Conservation (phyloP, 352 stramenopile species). For the Plasmopara halstedii region DNA sequence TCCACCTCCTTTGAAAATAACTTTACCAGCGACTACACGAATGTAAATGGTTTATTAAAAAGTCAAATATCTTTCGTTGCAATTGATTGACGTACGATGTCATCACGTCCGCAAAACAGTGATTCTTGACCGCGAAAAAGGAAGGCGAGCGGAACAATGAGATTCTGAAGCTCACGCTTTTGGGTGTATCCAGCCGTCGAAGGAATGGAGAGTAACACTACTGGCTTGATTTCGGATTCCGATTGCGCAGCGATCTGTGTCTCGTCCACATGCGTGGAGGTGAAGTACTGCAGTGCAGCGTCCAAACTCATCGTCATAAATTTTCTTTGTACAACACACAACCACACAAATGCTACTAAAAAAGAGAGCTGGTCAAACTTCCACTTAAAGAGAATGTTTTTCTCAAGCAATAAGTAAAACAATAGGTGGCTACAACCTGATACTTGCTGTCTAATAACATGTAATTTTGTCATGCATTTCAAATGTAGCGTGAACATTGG, state of each 20-base stretch:
- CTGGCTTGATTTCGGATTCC: slow-evolving; percentile 5
- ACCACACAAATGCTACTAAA: no score
- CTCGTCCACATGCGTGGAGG: background rate
- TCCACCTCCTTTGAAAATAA: slow-evolving; percentile 22
- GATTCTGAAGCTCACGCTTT: slow-evolving; percentile 29
- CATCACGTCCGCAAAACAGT: slow-evolving; percentile 27
- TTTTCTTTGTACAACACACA: background rate
- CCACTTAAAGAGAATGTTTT: no score
- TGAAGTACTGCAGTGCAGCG: slow-evolving; percentile 17
- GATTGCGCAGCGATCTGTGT: slow-evolving; percentile 1
- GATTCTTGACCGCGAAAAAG: slow-evolving; percentile 24
- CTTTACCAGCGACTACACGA: slow-evolving; percentile 38
- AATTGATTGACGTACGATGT: slow-evolving; percentile 35
- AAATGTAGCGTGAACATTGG: no score
- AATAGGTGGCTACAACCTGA: slow-evolving; percentile 10
- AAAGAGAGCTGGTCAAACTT: no score
- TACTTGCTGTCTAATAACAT: background rate
- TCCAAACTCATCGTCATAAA: slow-evolving; percentile 14
- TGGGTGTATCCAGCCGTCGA: slow-evolving; percentile 15
- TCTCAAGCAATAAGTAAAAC: no score
- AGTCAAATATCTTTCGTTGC: background rate
- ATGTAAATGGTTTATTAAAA: background rate
- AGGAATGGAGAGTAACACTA: slow-evolving; percentile 20
- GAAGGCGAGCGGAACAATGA: slow-evolving; percentile 46
- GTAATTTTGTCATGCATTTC: background rate